Evolutionary conservation across 2,329 filamentous ascomycete species (phyloP).

Genomic region (Catunica adiposa): DNA sequence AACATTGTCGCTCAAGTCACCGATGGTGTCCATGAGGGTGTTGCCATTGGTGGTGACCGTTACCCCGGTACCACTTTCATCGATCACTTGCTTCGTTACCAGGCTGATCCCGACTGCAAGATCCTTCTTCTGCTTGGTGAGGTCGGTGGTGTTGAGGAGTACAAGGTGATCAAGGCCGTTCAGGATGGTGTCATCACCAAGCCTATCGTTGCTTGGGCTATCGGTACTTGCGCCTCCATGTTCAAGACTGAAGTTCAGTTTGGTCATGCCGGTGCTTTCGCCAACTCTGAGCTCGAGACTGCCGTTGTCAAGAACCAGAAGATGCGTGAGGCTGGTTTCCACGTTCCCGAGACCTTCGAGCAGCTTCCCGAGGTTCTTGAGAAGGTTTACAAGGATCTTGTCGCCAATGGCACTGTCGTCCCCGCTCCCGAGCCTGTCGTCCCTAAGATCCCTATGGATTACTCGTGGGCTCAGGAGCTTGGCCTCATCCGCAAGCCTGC

Average conservation of each 20-base stretch:
- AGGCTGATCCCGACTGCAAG: conserved; percentile 95
- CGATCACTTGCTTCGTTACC: conserved; percentile 91
- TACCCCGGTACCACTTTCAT: conserved; percentile 99
- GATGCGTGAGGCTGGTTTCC: conserved; percentile 89
- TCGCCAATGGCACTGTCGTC: conserved; percentile 69
- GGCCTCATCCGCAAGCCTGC: conserved; percentile 98
- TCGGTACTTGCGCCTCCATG: conserved; percentile 98
- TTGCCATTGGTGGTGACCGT: conserved; percentile 97
- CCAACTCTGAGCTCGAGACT: conserved; percentile 98
- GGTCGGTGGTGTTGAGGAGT: conserved; percentile 98
- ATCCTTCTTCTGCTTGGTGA: conserved; percentile 91
- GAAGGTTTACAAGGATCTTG: conserved; percentile 73
- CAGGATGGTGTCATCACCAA: conserved; percentile 91
- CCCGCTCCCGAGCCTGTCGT: conserved; percentile 79
- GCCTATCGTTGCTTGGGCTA: conserved; percentile 97
- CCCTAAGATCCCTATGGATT: conserved; percentile 98
- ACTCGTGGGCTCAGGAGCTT: conserved; percentile 98
- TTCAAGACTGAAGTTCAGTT: conserved; percentile 99
- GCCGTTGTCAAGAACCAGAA: conserved; percentile 90
- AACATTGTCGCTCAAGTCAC: conserved; percentile 96
- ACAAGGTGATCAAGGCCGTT: conserved; percentile 96
- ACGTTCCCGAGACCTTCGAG: conserved; percentile 92
- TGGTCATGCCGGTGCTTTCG: conserved; percentile 93
- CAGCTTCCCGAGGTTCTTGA: conserved; percentile 68
- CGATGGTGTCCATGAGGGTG: conserved; percentile 96